Evolutionary conservation across 768 basidiomycete genomes (phyloP).

Genomic region (Psilocybe tampanensis): DNA sequence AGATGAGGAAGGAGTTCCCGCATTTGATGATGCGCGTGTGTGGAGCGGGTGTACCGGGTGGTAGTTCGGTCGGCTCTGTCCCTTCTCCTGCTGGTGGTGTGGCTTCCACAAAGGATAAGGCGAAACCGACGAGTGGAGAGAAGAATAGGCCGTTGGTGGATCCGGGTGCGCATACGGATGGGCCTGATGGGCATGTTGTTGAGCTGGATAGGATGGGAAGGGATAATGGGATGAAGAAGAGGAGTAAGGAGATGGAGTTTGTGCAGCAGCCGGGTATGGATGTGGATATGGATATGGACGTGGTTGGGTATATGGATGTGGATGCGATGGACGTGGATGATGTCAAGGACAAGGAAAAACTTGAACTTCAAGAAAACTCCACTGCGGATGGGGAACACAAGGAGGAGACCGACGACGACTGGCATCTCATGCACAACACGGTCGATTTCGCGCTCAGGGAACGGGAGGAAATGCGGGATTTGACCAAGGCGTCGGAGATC

Average conservation of each 20-base stretch:
- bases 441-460: slow-evolving; percentile 84
- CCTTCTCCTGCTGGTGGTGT: not conserved
- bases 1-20: slow-evolving; percentile 45
- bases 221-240: slow-evolving; percentile 19
- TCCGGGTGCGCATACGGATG: slow-evolving; percentile 41
- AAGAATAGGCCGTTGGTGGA: not conserved
- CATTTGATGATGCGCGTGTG: slow-evolving; percentile 58
- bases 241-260: slow-evolving; percentile 8
- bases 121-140: not conserved
- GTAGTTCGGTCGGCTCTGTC: not conserved
- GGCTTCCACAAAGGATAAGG: not conserved
- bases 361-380: not conserved
- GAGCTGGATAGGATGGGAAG: slow-evolving; percentile 27
- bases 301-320: slow-evolving; percentile 27
- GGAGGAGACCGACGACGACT: slow-evolving; percentile 11
- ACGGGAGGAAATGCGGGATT: slow-evolving; percentile 86
- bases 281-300: slow-evolving; percentile 15
- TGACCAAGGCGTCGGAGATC: slow-evolving; percentile 84
- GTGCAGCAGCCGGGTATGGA: too few relatives aligned
- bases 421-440: slow-evolving; percentile 49
- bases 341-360: not conserved
- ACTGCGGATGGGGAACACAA: slow-evolving; percentile 8
- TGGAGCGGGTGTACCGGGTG: slow-evolving; percentile 38
- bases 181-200: slow-evolving; percentile 40
- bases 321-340: slow-evolving; percentile 22